Percentiles rank a stretch among this genome's conserved stretches.
These are phyloP conservation scores for Rosellinia necatrix DNA, from an alignment of 2,329 filamentous ascomycete genomes.

Conservation along the genomic window DNA sequence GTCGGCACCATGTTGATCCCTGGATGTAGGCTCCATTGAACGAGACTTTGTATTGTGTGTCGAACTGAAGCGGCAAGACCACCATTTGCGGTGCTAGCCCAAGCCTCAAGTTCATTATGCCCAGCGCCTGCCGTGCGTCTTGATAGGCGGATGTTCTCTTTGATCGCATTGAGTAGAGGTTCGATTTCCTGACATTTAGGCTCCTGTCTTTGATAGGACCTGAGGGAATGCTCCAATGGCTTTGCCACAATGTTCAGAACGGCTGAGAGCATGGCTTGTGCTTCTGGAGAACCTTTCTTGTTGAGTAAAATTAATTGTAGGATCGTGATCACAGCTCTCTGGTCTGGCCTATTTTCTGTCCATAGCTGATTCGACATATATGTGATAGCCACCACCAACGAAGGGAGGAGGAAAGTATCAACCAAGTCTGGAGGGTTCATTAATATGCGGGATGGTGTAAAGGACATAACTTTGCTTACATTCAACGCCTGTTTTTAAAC, in stretches of 20 bases:
- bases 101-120: slow-evolving; percentile 70
- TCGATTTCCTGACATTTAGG: slow-evolving; percentile 72
- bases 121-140: slow-evolving; percentile 66
- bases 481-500: slow-evolving; percentile 75
- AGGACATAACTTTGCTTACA: slow-evolving; percentile 53
- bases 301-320: slow-evolving; percentile 74
- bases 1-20: slow-evolving; percentile 61
- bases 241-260: slow-evolving; percentile 74
- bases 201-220: slow-evolving; percentile 68
- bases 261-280: slow-evolving; percentile 69
- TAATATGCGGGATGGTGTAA: slow-evolving; percentile 26
- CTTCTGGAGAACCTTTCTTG: slow-evolving; percentile 72
- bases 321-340: slow-evolving; percentile 71
- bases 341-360: slow-evolving; percentile 64
- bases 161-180: slow-evolving; percentile 68
- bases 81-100: slow-evolving; percentile 60
- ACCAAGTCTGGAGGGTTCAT: slow-evolving; percentile 62
- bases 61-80: slow-evolving; percentile 64
- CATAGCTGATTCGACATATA: slow-evolving; percentile 75
- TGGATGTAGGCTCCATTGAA: slow-evolving; percentile 68
- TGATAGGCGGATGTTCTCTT: slow-evolving; percentile 60
- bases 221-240: slow-evolving; percentile 69
- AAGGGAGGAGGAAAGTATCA: slow-evolving; percentile 80
- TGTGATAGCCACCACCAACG: slow-evolving; percentile 72
- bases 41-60: slow-evolving; percentile 64